Base-by-base conservation (phyloP, 495 filamentous ascomycete genomes). In the Neurospora sp. region DNA sequence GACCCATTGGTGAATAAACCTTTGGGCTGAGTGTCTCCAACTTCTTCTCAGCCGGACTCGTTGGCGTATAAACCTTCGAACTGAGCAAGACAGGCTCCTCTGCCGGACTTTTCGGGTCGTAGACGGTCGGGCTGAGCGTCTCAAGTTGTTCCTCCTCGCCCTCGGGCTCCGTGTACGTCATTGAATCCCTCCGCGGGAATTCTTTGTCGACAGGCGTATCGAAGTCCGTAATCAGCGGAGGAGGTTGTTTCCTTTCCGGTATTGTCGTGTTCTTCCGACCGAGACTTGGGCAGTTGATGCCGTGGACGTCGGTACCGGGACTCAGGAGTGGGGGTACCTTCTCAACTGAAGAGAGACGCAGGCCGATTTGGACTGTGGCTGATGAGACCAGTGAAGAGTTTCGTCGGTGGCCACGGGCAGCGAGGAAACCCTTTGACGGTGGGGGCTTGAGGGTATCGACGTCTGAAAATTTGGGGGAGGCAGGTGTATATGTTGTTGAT, bases 311-410 rank as follows among this genome's bases (percentile, higher is more conserved):
- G 74, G 76, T 39, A 65, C 80, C 70, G 69, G 71, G 65, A 4
- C 70, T 70, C 16, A 61, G 31, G 10, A 81, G 70, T 53, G 79
- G 80, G 3, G 79, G 77, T 20, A 84, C 82, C 61, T 85, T 82
- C 10, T 81, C 80, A 0, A 86, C 78, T 4, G 83, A 84, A 8
- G 84, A 86, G 68, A 86, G 77, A 39, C 84, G 82, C 10, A 86
- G 75, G 0, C 84, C 84, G 65, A 86, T 86, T 69, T 85, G 83
- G 65, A 86, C 84, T 1, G 84, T 86, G 42, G 83, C 82, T 22
- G 81, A 82, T 9, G 83, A 85, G 14, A 78, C 78, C 48, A 85
- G 76, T 0, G 84, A 86, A 0, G 83, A 85, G 68, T 85, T 80
- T 40, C 84, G 79, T 8, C 76, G 78, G 73, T 85, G 83, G 17